These are phyloP conservation scores for Coniella lustricola DNA, from an alignment of 2,329 filamentous ascomycete species.

Conservation along the genomic window DNA sequence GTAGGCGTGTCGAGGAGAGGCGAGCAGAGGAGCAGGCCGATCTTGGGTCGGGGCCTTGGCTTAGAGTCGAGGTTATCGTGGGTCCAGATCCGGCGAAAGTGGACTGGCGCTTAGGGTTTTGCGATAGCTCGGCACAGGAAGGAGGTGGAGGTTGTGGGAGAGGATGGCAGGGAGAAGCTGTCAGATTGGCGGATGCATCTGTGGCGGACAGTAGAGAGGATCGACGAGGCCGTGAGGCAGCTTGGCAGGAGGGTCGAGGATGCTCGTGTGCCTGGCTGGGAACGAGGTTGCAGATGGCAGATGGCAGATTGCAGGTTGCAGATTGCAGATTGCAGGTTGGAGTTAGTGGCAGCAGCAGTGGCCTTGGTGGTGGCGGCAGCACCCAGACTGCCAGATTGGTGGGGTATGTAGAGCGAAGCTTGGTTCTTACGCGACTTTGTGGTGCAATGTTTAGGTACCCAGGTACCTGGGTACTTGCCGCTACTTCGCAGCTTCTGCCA, in stretches of 20 bases:
- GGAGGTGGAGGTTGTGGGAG: background rate
- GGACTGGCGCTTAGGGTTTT: background rate
- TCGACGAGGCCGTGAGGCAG: background rate
- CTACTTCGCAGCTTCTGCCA: background rate
- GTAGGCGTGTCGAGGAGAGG: background rate
- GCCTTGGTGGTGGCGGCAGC: background rate
- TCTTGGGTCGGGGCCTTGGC: background rate
- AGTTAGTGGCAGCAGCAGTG: background rate
- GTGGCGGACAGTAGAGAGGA: background rate
- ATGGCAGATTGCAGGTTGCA: too few relatives aligned
- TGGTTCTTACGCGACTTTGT: background rate
- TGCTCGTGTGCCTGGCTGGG: background rate
- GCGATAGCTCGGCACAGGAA: background rate
- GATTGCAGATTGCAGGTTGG: too few relatives aligned
- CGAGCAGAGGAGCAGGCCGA: background rate
- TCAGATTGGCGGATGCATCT: constrained; percentile 14
- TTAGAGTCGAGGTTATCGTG: constrained; percentile 1
- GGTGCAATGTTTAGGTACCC: background rate
- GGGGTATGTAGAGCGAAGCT: background rate
- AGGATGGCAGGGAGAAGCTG: background rate
- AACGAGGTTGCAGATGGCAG: too few relatives aligned
- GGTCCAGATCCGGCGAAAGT: background rate
- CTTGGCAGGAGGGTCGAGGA: background rate
- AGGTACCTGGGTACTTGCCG: too few relatives aligned
- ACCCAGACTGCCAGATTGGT: background rate